Base-by-base conservation (phyloP, 1,284 basidiomycete genomes). In the Trametes hirsuta region DNA sequence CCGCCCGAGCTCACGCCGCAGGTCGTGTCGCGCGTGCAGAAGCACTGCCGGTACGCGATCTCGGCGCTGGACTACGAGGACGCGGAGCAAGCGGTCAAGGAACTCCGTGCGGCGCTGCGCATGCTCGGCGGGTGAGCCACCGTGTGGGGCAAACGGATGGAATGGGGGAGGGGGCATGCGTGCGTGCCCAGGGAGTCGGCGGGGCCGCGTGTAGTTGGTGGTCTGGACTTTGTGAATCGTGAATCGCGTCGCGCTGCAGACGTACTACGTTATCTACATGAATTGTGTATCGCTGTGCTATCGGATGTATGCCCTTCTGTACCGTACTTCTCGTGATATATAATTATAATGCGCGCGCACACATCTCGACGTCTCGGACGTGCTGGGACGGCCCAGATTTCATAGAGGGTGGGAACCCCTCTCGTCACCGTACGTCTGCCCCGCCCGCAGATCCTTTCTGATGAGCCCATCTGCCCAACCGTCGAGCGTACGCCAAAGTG, bases 1-100 rank as follows among this genome's bases (percentile, higher is more conserved):
- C 73, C 76, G 3, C 68, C 81, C 1, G 86, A 87, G 47, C 75
- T 92, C 47, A 87, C 90, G 3, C 85, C 89, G 1, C 74, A 74
- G 52, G 67, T 84, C 57, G 83, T 95, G 39, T 81, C 88, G 30
- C 86, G 88, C 66, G 85, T 84, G 24, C 94, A 97, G 79, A 96
- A 93, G 72, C 94, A 96, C 69, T 94, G 94, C 68, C 84, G 84
- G 55, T 97, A 90, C 76, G 95, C 95, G 6, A 94, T 97, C 61
- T 94, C 92, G 21, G 87, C 95, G 18, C 77, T 98, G 58, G 94
- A 97, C 70, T 98, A 95, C 72, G 95, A 97, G 71, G 95, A 98
- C 73, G 80, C 81, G 14, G 90, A 91, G 66, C 90, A 91, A 66
- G 95, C 95, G 22, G 81, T 84, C 68, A 88, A 84, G 71, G 93